Base-by-base conservation (phyloP, 768 basidiomycete species). In the Dioszegia aurantiaca region DNA sequence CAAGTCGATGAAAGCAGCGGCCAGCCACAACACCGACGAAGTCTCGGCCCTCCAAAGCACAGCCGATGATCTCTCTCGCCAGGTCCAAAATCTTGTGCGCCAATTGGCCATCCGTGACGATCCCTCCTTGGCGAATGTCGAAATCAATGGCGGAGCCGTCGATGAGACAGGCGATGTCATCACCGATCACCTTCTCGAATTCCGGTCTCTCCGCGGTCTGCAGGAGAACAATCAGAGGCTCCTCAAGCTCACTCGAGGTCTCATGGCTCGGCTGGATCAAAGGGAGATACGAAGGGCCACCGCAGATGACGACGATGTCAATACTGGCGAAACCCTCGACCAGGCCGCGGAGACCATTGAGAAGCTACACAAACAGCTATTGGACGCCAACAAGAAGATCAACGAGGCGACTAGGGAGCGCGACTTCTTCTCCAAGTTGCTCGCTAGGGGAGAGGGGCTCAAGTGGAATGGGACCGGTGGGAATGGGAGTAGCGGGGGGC, bases 181-280 rank as follows among this genome's bases (percentile, higher is more conserved):
- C 75, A 87, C 89, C 17, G 88, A 88, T 68, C 83, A 91, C 67
- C 83, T 98, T 19, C 88, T 97, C 24, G 82, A 89, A 31, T 98
- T 91, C 84, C 82, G 82, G 42, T 87, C 86, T 0, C 83, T 97
- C 52, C 81, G 83, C 14, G 80, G 82, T 12, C 79, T 99, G n/a
- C 92, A 97, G 69, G 83, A 86, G 40, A 92, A 94, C 78, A 98
- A 98, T 73, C 87, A 89, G 79, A 88, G 87, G 65, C 78, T 97
- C 23, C 80, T 98, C 45, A 85, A 83, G 75, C 85, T 94, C 63
- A 86, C 87, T 12, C 82, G 93, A 17, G 87, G 89, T 55, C 81
- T 98, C 37, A 90, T 88, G 4, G 78, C 81, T 36, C 87, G 88
- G 80, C 83, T 97, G 82, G 95, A 98, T 77, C 80, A 80, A 4